A percentile compares a stretch with the other conserved stretches of the same genome.
phyloP scores from a whole-genome alignment of 768 basidiomycete genomes.

The Kwoniella heveanensis region DNA sequence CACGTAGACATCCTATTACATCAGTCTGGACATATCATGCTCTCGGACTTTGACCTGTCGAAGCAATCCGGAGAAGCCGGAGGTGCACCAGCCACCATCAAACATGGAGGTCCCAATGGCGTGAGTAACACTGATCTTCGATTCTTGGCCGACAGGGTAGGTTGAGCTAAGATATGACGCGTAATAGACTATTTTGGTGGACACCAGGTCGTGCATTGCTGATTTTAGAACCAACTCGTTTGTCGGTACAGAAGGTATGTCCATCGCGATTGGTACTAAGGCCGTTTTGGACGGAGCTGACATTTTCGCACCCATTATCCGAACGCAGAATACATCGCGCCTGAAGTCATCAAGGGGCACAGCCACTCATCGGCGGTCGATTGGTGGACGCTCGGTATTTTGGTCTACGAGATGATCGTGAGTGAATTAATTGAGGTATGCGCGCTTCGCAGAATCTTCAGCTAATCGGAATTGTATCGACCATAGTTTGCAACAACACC shows the following conservation, averaged over 20 bases:
- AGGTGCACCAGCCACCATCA: constrained; percentile 82
- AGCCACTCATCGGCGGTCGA: constrained; percentile 98
- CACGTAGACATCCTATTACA: constrained; percentile 88
- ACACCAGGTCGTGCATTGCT: constrained; percentile 95
- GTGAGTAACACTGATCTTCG: too few relatives aligned
- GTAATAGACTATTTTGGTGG: constrained; percentile 80
- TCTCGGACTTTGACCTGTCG: constrained; percentile 98
- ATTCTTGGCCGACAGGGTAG: too few relatives aligned
- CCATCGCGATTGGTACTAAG: constrained; percentile 13
- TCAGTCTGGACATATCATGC: constrained; percentile 97
- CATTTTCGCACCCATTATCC: not conserved
- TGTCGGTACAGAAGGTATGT: constrained; percentile 93
- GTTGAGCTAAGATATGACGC: constrained; percentile 21
- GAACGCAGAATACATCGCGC: constrained; percentile 89
- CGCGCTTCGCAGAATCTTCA: not conserved
- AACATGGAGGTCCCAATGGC: constrained; percentile 82
- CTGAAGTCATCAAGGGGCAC: constrained; percentile 94
- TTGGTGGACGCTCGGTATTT: constrained; percentile 98
- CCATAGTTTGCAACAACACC: constrained; percentile 93
- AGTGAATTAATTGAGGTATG: constrained; percentile 22
- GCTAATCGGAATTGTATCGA: constrained; percentile 6
- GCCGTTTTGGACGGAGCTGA: not conserved
- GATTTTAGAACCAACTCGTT: constrained; percentile 99
- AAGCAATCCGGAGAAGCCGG: constrained; percentile 88
- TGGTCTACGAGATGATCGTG: constrained; percentile 87